These are phyloP conservation scores for Eutrema heterophyllum DNA, from an alignment of 345 rosid species.

Conservation along the genomic window DNA sequence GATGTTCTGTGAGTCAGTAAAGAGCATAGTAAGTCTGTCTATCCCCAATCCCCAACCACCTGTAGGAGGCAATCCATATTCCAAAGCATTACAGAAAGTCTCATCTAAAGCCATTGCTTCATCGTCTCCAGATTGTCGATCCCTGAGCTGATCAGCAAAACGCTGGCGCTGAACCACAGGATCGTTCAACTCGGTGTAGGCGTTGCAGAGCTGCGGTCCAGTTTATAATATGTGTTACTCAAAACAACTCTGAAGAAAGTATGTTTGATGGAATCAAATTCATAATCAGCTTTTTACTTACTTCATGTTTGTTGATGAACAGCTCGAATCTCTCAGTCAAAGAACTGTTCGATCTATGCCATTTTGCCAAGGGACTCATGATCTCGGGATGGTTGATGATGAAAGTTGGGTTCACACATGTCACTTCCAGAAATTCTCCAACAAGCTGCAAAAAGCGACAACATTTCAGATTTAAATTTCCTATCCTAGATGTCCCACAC, in stretches of 20 bases:
- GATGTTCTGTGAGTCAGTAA: conserved; percentile 93
- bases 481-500: background rate
- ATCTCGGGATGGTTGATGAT: conserved; percentile 62
- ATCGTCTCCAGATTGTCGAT: conserved; percentile 91
- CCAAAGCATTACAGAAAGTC: conserved; percentile 81
- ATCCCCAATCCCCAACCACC: conserved; percentile 98
- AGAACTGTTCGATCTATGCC: conserved; percentile 62
- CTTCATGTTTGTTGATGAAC: conserved; percentile 89
- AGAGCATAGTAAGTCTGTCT: conserved; percentile 81
- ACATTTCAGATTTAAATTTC: background rate
- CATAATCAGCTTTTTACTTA: conserved; percentile 20
- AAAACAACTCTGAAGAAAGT: background rate
- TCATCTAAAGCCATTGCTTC: conserved; percentile 99
- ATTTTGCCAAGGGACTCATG: conserved; percentile 33
- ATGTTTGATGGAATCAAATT: background rate
- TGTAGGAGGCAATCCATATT: conserved; percentile 91
- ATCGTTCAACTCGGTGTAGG: conserved; percentile 95
- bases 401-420: conserved; percentile 88
- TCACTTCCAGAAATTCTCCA: conserved; percentile 89
- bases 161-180: conserved; percentile 93
- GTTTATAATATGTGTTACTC: background rate
- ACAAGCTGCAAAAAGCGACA: conserved; percentile 56
- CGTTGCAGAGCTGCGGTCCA: conserved; percentile 67
- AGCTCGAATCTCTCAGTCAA: conserved; percentile 94
- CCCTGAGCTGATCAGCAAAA: conserved; percentile 95